phyloP scores from a whole-genome alignment of 495 filamentous ascomycete genomes.

The Aeminium ludgeri region DNA sequence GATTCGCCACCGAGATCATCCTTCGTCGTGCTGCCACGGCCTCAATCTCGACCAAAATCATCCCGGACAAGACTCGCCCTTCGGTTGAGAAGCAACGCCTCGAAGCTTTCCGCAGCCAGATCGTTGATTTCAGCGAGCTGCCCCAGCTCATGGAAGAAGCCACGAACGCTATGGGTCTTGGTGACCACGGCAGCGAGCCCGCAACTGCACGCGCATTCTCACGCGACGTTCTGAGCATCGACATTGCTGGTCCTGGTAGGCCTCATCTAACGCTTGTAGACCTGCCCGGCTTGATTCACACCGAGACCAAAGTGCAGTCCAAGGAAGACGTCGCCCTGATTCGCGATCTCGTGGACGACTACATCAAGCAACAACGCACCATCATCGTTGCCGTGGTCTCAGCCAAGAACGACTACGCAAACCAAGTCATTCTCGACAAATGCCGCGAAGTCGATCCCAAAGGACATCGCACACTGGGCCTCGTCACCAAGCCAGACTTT shows the following conservation, averaged over 20 bases:
- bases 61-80: conserved; percentile 19
- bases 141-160: conserved; percentile 22
- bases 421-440: conserved; percentile 32
- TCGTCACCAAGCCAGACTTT: conserved; percentile 41
- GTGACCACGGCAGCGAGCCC: conserved; percentile 1
- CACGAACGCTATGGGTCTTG: conserved; percentile 20
- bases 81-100: conserved; percentile 16
- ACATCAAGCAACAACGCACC: conserved; percentile 39
- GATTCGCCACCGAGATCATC: conserved; percentile 51
- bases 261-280: conserved; percentile 34
- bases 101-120: conserved; percentile 18
- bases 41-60: conserved; percentile 19
- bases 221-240: conserved; percentile 45
- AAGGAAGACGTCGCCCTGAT: conserved; percentile 29
- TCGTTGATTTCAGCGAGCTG: conserved; percentile 21
- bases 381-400: conserved; percentile 43
- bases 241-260: conserved; percentile 40
- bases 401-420: conserved; percentile 33
- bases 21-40: conserved; percentile 23
- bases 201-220: conserved; percentile 29
- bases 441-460: conserved; percentile 29
- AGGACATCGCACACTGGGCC: conserved; percentile 36
- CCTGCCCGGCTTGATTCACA: conserved; percentile 16
- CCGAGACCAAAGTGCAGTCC: conserved; percentile 4
- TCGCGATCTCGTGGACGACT: conserved; percentile 34